phyloP scores from a whole-genome alignment of 305 asterid species.

The Coffea humblotiana region DNA sequence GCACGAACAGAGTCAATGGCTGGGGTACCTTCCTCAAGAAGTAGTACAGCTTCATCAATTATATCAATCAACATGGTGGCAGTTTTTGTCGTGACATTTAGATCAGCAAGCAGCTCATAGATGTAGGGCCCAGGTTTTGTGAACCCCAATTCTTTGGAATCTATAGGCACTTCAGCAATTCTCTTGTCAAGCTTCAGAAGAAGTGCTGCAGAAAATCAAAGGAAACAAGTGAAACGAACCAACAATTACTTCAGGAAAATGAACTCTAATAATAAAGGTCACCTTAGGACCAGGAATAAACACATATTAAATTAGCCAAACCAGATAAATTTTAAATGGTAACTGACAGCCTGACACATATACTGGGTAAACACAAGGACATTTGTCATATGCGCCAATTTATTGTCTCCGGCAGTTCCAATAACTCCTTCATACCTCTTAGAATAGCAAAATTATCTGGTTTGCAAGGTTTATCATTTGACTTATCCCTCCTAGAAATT shows the following conservation, averaged over 20 bases:
- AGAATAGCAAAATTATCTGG: constrained; percentile 95
- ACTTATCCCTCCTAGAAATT: constrained; percentile 64
- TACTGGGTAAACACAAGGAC: background rate
- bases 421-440: constrained; percentile 49
- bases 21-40: constrained; percentile 93
- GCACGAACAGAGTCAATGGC: constrained; percentile 23
- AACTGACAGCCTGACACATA: background rate
- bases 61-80: constrained; percentile 70
- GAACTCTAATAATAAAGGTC: background rate
- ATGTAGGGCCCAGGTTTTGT: constrained; percentile 93
- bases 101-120: constrained; percentile 84
- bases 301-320: background rate
- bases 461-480: constrained; percentile 82
- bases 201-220: constrained; percentile 66
- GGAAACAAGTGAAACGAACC: background rate
- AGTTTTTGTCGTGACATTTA: constrained; percentile 67
- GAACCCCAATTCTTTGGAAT: constrained; percentile 87
- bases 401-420: background rate
- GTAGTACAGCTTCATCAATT: constrained; percentile 72
- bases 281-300: background rate
- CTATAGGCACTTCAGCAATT: constrained; percentile 81
- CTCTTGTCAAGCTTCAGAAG: constrained; percentile 89
- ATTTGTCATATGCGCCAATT: background rate
- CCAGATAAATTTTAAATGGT: background rate
- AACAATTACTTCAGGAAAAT: background rate